Percentiles rank a stretch among this genome's conserved stretches.
Evolutionary conservation across 768 basidiomycete species (phyloP).

Genomic region (Leccinum fibrillosum): DNA sequence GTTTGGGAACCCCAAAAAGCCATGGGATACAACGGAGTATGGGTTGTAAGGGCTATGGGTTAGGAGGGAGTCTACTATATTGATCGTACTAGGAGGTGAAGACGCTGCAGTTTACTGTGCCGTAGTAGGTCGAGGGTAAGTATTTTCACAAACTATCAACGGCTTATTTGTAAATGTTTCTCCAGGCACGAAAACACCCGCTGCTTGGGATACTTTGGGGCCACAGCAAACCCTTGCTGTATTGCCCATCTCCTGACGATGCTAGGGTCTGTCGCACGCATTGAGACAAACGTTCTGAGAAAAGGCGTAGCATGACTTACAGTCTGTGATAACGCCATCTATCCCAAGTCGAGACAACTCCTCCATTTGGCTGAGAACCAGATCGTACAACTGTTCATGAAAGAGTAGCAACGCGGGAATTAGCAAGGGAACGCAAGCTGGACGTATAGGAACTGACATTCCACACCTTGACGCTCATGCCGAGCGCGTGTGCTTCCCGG

Average conservation of each 20-base stretch:
- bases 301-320: slow-evolving; percentile 23
- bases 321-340: slow-evolving; percentile 81
- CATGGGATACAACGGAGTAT: too few relatives aligned
- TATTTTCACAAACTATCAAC: background rate
- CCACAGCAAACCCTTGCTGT: slow-evolving; percentile 49
- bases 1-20: too few relatives aligned
- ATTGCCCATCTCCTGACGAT: slow-evolving; percentile 55
- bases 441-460: slow-evolving; percentile 45
- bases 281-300: background rate
- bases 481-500: slow-evolving; percentile 57
- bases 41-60: too few relatives aligned
- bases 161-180: slow-evolving; percentile 33
- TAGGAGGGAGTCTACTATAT: too few relatives aligned
- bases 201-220: slow-evolving; percentile 56
- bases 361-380: slow-evolving; percentile 50
- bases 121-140: too few relatives aligned
- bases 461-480: slow-evolving; percentile 67
- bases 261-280: slow-evolving; percentile 42
- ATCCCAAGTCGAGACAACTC: slow-evolving; percentile 57
- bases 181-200: slow-evolving; percentile 61
- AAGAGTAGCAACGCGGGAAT: background rate
- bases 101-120: too few relatives aligned
- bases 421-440: background rate
- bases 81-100: too few relatives aligned
- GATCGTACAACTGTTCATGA: slow-evolving; percentile 49